Conservation (phyloP, 2,329 filamentous ascomycete species). For the Pezicula neosporulosa region DNA sequence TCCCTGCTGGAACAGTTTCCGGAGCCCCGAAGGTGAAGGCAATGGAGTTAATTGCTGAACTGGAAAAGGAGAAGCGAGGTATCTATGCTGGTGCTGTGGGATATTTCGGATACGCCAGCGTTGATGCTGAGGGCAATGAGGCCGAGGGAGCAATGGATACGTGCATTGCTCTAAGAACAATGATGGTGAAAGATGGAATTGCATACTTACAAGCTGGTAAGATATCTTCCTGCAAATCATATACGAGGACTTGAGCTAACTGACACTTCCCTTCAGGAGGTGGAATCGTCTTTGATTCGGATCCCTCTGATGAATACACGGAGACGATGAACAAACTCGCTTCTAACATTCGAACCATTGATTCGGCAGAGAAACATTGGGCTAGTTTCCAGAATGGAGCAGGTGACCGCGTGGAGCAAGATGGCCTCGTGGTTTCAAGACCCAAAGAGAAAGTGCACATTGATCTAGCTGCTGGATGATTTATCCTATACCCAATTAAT, state of each 20-base stretch:
- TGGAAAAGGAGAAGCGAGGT: constrained; percentile 90
- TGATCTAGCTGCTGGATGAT: constrained; percentile 18
- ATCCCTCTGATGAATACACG: constrained; percentile 86
- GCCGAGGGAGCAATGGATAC: constrained; percentile 90
- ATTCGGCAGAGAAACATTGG: constrained; percentile 67
- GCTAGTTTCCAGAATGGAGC: constrained; percentile 13
- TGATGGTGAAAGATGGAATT: constrained; percentile 87
- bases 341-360: constrained; percentile 86
- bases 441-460: constrained; percentile 14
- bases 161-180: constrained; percentile 71
- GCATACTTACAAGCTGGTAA: constrained; percentile 82
- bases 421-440: not conserved
- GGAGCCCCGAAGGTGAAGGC: constrained; percentile 94
- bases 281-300: constrained; percentile 62
- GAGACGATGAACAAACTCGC: constrained; percentile 97
- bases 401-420: not conserved
- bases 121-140: constrained; percentile 57
- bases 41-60: constrained; percentile 94
- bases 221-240: constrained; percentile 17
- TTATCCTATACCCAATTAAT: not conserved
- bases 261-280: constrained; percentile 1
- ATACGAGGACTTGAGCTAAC: not conserved
- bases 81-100: constrained; percentile 95
- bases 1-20: constrained; percentile 93
- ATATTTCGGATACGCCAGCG: constrained; percentile 85